Base-by-base conservation (phyloP, 1,284 basidiomycete genomes). In the Trametes sp. region DNA sequence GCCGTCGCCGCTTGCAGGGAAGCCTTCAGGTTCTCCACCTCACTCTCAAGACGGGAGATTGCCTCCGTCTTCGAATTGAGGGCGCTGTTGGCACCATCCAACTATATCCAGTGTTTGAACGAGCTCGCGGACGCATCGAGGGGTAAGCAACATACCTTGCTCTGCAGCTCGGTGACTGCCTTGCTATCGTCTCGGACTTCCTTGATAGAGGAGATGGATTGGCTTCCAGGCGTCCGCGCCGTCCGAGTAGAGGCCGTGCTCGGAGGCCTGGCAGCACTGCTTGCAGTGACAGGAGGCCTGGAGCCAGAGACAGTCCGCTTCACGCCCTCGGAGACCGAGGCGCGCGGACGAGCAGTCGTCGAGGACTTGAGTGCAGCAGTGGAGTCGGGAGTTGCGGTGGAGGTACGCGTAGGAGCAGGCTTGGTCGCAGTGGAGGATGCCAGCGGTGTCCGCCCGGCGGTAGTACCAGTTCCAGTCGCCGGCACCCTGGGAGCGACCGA, bases 121-220 rank as follows among this genome's bases (percentile, higher is more conserved):
- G 63, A 2, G 10, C 5, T 19, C 21, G 42, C 24, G 2, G 35
- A 8, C 57, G 31, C 45, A 11, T n/a, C n/a, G 19, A 23, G 16
- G 6, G 6, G 14, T 36, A 31, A 19, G 13, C 1, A 14, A 50
- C 76, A 52, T 70, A 86, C 90, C 83, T 91, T 87, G 57, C 72
- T 77, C 72, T 89, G 86, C 24, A 92, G 68, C 57, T 86, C 87
- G 57, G 83, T 81, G 26, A 85, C 66, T 19, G 75, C 81, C 68
- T 84, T 84, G n/a, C 73, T 78, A 67, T 87, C 87, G 66, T 87
- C 88, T 66, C 83, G 85, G 13, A 88, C 79, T 69, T 91, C 91
- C 62, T 80, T 84, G 62, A 92, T 86, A 4, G 90, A 90, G 14
- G 88, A 83, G 53, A 92, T 86, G 4, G 90, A 92, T 16, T 81